phyloP scores from a whole-genome alignment of 495 filamentous ascomycete species.

The Penicillium macrosclerotiorum region DNA sequence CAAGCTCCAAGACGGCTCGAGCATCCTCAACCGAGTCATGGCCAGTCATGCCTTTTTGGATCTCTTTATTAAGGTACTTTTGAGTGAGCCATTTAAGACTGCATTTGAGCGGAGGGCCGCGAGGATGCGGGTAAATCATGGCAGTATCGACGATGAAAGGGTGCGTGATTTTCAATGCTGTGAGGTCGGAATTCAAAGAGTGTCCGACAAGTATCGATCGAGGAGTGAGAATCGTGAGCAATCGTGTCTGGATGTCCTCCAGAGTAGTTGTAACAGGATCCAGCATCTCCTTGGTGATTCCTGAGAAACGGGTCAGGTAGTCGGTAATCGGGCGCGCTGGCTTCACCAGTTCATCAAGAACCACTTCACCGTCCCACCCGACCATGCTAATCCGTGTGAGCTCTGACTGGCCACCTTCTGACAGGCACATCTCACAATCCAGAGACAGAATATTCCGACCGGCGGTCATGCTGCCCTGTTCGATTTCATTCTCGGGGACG shows the following conservation, averaged over 20 bases:
- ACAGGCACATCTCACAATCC: constrained; percentile 96
- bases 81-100: constrained; percentile 82
- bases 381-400: constrained; percentile 86
- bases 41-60: constrained; percentile 76
- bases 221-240: constrained; percentile 70
- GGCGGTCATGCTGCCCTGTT: constrained; percentile 77
- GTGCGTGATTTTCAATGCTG: constrained; percentile 78
- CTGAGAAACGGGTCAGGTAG: constrained; percentile 86
- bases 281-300: constrained; percentile 83
- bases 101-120: constrained; percentile 68
- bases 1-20: constrained; percentile 81
- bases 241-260: constrained; percentile 73
- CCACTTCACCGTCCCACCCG: constrained; percentile 75
- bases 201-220: constrained; percentile 84
- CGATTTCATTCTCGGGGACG: constrained; percentile 65
- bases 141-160: constrained; percentile 91
- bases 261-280: constrained; percentile 80
- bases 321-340: constrained; percentile 79
- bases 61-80: constrained; percentile 76
- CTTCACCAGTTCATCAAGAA: constrained; percentile 91
- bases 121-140: constrained; percentile 78
- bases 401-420: constrained; percentile 68
- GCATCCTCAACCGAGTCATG: constrained; percentile 95
- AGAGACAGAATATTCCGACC: constrained; percentile 79
- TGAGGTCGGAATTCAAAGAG: constrained; percentile 86